Evolutionary conservation across 495 filamentous ascomycete species (phyloP).

Genomic region (Daldinia bambusicola): DNA sequence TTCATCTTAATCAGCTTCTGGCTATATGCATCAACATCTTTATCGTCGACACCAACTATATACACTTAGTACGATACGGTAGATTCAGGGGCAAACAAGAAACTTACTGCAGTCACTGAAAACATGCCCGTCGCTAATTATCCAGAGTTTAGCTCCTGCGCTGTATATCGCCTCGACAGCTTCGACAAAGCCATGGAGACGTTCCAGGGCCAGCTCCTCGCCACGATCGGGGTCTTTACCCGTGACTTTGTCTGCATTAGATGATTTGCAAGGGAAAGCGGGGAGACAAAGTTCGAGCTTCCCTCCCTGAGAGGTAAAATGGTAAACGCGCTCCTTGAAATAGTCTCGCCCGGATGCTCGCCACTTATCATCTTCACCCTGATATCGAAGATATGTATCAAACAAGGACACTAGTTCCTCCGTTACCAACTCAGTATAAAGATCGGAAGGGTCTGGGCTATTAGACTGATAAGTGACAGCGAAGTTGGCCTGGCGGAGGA

Average conservation of each 20-base stretch:
- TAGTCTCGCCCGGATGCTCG: conserved; percentile 26
- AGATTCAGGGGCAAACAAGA: not conserved
- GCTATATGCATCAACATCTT: conserved; percentile 51
- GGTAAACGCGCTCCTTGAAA: conserved; percentile 39
- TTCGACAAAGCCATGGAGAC: conserved; percentile 47
- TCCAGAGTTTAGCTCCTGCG: conserved; percentile 50
- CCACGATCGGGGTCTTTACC: conserved; percentile 46
- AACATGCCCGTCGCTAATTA: conserved; percentile 57
- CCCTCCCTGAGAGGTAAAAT: conserved; percentile 43
- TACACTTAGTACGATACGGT: not conserved
- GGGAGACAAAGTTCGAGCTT: conserved; percentile 46
- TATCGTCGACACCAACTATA: conserved; percentile 54
- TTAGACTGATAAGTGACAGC: conserved; percentile 7
- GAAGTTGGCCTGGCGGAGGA: conserved; percentile 26
- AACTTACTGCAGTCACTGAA: conserved; percentile 55
- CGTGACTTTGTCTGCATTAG: conserved; percentile 45
- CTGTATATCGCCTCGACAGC: conserved; percentile 47
- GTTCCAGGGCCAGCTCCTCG: conserved; percentile 47
- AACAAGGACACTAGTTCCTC: conserved; percentile 41
- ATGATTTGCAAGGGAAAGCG: conserved; percentile 52
- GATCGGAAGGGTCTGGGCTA: not conserved
- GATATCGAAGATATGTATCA: conserved; percentile 41
- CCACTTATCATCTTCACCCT: conserved; percentile 41
- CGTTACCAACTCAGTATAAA: conserved; percentile 8
- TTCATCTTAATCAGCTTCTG: conserved; percentile 49